A percentile compares a stretch with the other conserved stretches of the same genome.
Evolutionary conservation across 176 grass and related monocot species (phyloP).

Genomic region (Tillandsia fasciculata): DNA sequence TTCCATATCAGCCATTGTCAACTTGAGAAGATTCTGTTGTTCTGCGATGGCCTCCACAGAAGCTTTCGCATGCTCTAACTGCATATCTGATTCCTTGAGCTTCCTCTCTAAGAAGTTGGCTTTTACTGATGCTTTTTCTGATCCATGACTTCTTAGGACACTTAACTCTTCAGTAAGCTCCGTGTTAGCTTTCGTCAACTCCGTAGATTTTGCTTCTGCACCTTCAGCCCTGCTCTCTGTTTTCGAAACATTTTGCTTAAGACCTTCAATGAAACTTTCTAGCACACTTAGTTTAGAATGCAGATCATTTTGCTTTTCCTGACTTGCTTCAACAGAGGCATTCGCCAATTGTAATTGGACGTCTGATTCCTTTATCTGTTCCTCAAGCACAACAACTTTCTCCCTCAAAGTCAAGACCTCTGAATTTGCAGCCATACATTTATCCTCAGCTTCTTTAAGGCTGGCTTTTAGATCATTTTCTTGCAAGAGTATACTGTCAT

Average conservation of each 20-base stretch:
- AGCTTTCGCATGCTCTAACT: conserved; percentile 81
- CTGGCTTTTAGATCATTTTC: conserved; percentile 13
- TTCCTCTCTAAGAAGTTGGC: conserved; percentile 46
- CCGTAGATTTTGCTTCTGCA: conserved; percentile 54
- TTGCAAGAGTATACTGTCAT: conserved; percentile 1
- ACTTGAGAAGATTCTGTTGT: conserved; percentile 60
- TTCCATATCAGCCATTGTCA: conserved; percentile 74
- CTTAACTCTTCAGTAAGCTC: conserved; percentile 44
- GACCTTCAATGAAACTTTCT: conserved; percentile 47
- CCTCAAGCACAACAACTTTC: conserved; percentile 37
- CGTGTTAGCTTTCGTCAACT: conserved; percentile 44
- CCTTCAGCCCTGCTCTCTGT: conserved; percentile 57
- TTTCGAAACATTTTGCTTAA: conserved; percentile 45
- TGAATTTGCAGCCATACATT: conserved; percentile 1
- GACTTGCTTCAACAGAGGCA: conserved; percentile 31
- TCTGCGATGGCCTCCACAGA: conserved; percentile 71
- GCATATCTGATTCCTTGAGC: conserved; percentile 53
- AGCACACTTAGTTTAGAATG: conserved; percentile 28
- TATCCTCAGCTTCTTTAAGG: conserved; percentile 17
- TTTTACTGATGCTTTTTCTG: conserved; percentile 51
- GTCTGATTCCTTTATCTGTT: conserved; percentile 35
- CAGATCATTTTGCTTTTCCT: conserved; percentile 36
- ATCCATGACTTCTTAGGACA: conserved; percentile 34
- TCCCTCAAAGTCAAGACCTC: conserved; percentile 18
- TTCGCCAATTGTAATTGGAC: conserved; percentile 31